Evolutionary conservation across 176 grass and related monocot species (phyloP), one percentile per base, ranked within the genome.

Genomic region (Zoysia japonica): DNA sequence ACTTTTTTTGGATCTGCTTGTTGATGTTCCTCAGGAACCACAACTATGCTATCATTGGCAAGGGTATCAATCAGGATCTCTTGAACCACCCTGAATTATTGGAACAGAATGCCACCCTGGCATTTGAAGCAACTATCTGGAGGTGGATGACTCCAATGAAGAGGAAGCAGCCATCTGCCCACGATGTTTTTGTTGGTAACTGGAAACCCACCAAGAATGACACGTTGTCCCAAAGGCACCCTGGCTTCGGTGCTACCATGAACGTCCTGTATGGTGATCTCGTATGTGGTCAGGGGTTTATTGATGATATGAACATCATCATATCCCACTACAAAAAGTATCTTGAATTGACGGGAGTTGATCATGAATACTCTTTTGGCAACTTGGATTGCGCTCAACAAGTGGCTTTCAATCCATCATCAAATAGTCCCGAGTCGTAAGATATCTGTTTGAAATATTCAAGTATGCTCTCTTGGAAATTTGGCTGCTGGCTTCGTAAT

Each of bases 101-200:
- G 35, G 94, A 94, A 72, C 87, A 94, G 70, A 97, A 97, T 83
- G 89, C 91, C 9, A 97, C 94, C 16, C 48, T 97, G 12, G 94
- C 94, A 55, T 97, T 97, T 88, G 79, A 92, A 83, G 91, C 94
- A 43, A 91, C 94, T 44, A 81, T 97, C 6, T 97, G 94, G 94
- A 92, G 89, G 85, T 97, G 94, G 94, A 92, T 97, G 91, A 97
- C 87, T 82, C 94, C 91, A 35, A 82, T 97, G 81, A 97, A 94
- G 65, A 85, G 90, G 77, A 94, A 86, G 78, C 91, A 90, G 54
- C 91, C 94, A 47, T 94, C 94, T 39, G 91, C 94, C 6, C 94
- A 94, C 76, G 94, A 97, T 68, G 91, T 75, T 15, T 85, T 94
- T 86, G 94, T 97, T 78, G 91, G 94, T 74, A 94, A 90, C 85